Conservation (phyloP, 768 basidiomycete species). For the Kockovaella imperatae region DNA sequence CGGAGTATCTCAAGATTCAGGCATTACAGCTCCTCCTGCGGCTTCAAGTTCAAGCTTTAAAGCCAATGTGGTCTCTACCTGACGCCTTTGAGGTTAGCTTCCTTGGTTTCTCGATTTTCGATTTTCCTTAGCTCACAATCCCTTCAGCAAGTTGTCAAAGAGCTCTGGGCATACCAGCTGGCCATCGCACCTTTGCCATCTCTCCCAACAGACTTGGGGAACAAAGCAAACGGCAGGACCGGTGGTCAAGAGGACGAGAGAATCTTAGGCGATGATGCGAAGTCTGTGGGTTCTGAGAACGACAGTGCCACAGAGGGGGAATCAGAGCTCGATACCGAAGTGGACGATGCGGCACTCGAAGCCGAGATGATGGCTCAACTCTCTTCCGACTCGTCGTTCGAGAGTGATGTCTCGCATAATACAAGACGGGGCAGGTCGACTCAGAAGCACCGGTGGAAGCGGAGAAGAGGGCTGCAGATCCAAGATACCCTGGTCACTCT, state of each 20-base stretch:
- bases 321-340: slow-evolving; percentile 1
- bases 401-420: background rate
- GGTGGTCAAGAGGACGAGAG: slow-evolving; percentile 1
- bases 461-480: slow-evolving; percentile 39
- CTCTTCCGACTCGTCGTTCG: slow-evolving; percentile 2
- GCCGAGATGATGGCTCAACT: slow-evolving; percentile 18
- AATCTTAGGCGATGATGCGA: slow-evolving; percentile 10
- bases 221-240: background rate
- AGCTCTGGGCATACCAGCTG: slow-evolving; percentile 42
- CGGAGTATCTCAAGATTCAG: slow-evolving; percentile 71
- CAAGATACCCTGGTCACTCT: slow-evolving; percentile 60
- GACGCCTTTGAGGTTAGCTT: slow-evolving; percentile 34
- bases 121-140: background rate
- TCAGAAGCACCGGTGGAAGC: slow-evolving; percentile 3
- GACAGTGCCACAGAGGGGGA: background rate
- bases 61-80: slow-evolving; percentile 33
- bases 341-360: slow-evolving; percentile 26
- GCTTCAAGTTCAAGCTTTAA: slow-evolving; percentile 54
- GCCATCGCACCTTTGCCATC: slow-evolving; percentile 25
- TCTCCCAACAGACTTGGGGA: slow-evolving; percentile 3
- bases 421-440: slow-evolving; percentile 2
- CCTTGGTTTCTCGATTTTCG: no score
- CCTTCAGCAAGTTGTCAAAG: slow-evolving; percentile 37
- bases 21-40: slow-evolving; percentile 74
- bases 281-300: background rate